phyloP scores from a whole-genome alignment of 2,329 filamentous ascomycete genomes.

The Sporothrix brasiliensis region DNA sequence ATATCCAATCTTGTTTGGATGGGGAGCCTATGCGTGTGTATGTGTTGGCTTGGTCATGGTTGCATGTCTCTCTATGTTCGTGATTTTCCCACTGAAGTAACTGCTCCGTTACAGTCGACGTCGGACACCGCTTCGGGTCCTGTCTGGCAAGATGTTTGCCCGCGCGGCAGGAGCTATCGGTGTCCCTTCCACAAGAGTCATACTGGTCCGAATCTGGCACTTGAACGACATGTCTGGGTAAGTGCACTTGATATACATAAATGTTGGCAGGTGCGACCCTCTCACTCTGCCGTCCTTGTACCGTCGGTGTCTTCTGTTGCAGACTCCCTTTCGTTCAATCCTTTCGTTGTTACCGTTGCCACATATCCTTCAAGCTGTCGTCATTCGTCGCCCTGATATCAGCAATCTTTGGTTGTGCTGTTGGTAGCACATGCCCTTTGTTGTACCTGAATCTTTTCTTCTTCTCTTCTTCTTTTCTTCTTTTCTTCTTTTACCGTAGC shows the following conservation, averaged over 20 bases:
- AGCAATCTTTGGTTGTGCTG: neutral
- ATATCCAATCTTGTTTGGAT: too few relatives aligned
- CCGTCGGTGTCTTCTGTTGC: neutral
- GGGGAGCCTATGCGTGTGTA: too few relatives aligned
- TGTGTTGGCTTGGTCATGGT: too few relatives aligned
- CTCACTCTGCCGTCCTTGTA: neutral
- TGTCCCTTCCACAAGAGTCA: neutral
- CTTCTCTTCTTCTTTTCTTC: too few relatives aligned
- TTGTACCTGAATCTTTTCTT: neutral
- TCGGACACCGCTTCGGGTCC: neutral
- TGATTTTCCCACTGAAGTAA: too few relatives aligned
- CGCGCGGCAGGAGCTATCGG: neutral
- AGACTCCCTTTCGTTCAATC: neutral
- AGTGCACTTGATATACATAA: neutral
- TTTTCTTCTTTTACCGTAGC: neutral
- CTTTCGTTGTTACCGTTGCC: neutral
- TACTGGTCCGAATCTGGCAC: neutral
- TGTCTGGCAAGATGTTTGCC: neutral
- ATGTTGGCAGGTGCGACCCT: slow-evolving; percentile 12
- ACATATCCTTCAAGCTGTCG: neutral
- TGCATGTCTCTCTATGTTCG: too few relatives aligned
- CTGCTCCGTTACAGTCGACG: neutral
- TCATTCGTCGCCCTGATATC: neutral
- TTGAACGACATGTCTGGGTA: neutral
- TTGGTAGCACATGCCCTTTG: neutral